These are phyloP conservation scores for Tricladium varicosporioides DNA, from an alignment of 2,329 filamentous ascomycete genomes.

Conservation along the genomic window DNA sequence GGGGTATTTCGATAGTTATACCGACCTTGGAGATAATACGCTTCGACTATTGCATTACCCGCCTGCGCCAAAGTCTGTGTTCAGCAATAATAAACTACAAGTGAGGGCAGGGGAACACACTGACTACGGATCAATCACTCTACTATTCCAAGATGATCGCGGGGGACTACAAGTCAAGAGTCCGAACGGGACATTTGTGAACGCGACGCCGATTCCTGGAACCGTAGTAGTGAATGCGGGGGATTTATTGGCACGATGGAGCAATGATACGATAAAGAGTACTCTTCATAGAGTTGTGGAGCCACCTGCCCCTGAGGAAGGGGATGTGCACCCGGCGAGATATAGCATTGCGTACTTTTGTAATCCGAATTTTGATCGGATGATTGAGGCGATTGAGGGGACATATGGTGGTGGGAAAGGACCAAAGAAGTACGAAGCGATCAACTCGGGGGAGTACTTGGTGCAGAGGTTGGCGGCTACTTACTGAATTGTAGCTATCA, in stretches of 20 bases:
- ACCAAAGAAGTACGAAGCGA: constrained; percentile 75
- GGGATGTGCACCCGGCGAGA: constrained; percentile 63
- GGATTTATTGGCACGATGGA: constrained; percentile 83
- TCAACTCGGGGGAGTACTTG: constrained; percentile 80
- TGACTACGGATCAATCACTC: constrained; percentile 51
- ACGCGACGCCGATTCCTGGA: constrained; percentile 77
- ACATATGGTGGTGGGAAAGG: constrained; percentile 55
- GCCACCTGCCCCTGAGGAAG: constrained; percentile 60
- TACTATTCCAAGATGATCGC: constrained; percentile 53
- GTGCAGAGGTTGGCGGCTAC: constrained; percentile 76
- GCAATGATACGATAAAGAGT: constrained; percentile 86
- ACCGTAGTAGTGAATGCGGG: constrained; percentile 89
- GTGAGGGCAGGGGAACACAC: constrained; percentile 52
- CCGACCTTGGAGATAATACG: constrained; percentile 63
- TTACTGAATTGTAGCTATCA: constrained; percentile 41
- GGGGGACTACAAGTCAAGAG: constrained; percentile 57
- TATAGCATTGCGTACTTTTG: constrained; percentile 88
- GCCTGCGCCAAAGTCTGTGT: constrained; percentile 41
- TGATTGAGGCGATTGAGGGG: constrained; percentile 64
- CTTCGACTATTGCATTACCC: constrained; percentile 60
- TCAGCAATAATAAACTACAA: constrained; percentile 50
- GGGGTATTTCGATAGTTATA: constrained; percentile 73
- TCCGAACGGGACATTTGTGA: constrained; percentile 74
- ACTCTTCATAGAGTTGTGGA: constrained; percentile 90
- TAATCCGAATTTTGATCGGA: constrained; percentile 62